Percentiles rank a stretch among this genome's conserved stretches.
Evolutionary conservation across 768 basidiomycete species (phyloP).

Genomic region (Mycena polygramma): DNA sequence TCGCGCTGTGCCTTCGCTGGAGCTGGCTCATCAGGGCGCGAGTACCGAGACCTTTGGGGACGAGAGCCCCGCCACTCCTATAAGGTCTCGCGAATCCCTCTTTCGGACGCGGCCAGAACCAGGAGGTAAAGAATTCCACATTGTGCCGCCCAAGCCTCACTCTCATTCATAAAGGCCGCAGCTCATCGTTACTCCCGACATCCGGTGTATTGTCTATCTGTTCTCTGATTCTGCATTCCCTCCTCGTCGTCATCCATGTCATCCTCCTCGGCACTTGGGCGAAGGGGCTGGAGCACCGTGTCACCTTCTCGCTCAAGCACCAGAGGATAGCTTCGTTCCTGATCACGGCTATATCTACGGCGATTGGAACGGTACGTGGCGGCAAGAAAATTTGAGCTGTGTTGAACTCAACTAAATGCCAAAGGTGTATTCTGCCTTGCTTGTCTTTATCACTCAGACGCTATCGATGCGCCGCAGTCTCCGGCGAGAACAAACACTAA

Average conservation of each 20-base stretch:
- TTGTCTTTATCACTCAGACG: too few relatives aligned
- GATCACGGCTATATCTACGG: too few relatives aligned
- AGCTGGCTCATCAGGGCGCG: not conserved
- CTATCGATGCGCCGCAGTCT: slow-evolving; percentile 30
- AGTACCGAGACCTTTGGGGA: not conserved
- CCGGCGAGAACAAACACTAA: slow-evolving; percentile 29
- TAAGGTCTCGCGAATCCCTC: too few relatives aligned
- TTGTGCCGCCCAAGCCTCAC: not conserved
- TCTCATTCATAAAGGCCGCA: not conserved
- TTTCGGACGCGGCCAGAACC: not conserved
- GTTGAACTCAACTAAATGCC: too few relatives aligned
- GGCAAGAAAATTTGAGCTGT: too few relatives aligned
- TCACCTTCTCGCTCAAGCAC: slow-evolving; percentile 6
- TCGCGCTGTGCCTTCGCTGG: not conserved
- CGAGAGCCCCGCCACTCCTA: not conserved
- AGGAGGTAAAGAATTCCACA: not conserved
- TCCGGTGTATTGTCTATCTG: not conserved
- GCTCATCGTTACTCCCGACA: not conserved
- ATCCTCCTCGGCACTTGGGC: slow-evolving; percentile 12
- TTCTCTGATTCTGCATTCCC: slow-evolving; percentile 14
- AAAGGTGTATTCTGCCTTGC: too few relatives aligned
- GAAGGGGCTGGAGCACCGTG: slow-evolving; percentile 6
- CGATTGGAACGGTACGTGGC: too few relatives aligned
- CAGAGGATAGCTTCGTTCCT: too few relatives aligned
- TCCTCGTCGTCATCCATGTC: slow-evolving; percentile 7